Evolutionary conservation across 2,329 filamentous ascomycete species (phyloP).

Genomic region (Cytospora paraplurivora): DNA sequence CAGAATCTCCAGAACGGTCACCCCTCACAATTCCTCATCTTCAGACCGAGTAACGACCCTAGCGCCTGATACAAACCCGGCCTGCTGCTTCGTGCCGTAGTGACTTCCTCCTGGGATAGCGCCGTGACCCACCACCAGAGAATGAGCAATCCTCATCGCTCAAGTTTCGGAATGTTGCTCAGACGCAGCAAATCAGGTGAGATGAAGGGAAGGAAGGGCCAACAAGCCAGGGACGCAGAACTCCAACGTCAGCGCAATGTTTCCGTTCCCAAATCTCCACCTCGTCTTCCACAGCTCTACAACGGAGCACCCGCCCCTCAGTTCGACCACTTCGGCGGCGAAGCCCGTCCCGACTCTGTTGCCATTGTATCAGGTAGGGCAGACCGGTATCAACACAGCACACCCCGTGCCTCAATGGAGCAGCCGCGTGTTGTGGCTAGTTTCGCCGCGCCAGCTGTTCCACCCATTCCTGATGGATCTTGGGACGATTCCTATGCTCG

Average conservation of each 20-base stretch:
- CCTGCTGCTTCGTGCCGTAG: constrained; percentile 13
- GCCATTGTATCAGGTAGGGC: constrained; percentile 57
- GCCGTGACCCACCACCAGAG: constrained; percentile 6
- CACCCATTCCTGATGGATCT: constrained; percentile 62
- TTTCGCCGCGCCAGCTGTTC: constrained; percentile 49
- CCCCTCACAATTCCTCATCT: neutral
- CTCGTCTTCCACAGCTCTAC: constrained; percentile 56
- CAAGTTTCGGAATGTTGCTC: constrained; percentile 62
- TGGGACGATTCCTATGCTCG: constrained; percentile 77
- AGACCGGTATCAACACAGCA: constrained; percentile 40
- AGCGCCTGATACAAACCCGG: constrained; percentile 31
- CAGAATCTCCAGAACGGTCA: constrained; percentile 7
- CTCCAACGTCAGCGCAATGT: constrained; percentile 54
- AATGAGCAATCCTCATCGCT: constrained; percentile 44
- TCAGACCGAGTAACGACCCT: constrained; percentile 16
- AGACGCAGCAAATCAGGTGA: constrained; percentile 70
- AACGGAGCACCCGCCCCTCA: constrained; percentile 50
- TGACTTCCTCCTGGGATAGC: constrained; percentile 30
- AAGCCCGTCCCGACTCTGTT: constrained; percentile 64
- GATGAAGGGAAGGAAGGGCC: constrained; percentile 62
- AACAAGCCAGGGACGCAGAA: constrained; percentile 56
- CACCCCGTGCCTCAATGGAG: constrained; percentile 57
- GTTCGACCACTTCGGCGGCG: constrained; percentile 56
- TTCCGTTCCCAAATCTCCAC: constrained; percentile 49
- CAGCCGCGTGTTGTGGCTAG: constrained; percentile 44